phyloP scores from a whole-genome alignment of 148 eudicot genomes.

The Polygonum maritimum region DNA sequence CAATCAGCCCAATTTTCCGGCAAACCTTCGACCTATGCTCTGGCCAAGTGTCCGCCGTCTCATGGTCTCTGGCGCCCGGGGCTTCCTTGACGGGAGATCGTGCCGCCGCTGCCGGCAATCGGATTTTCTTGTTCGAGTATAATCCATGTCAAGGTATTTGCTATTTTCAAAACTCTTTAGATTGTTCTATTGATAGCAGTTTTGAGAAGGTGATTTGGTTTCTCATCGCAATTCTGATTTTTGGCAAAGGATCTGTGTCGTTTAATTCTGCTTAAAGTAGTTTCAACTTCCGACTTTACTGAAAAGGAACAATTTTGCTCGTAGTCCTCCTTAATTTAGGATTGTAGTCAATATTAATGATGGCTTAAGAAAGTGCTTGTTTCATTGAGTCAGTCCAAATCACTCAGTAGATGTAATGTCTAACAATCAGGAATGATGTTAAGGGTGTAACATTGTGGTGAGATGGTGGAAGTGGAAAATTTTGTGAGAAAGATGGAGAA shows the following conservation, averaged over 20 bases:
- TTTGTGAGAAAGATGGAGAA: not conserved
- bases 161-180: not conserved
- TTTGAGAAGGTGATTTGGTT: not conserved
- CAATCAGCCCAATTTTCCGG: conserved; percentile 45
- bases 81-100: conserved; percentile 54
- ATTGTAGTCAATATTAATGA: not conserved
- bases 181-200: not conserved
- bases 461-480: not conserved
- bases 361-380: not conserved
- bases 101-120: conserved; percentile 46
- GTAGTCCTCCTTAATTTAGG: not conserved
- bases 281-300: not conserved
- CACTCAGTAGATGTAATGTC: not conserved
- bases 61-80: conserved; percentile 62
- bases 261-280: too few relatives aligned
- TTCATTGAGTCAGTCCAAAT: not conserved
- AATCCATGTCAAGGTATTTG: conserved; percentile 31
- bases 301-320: not conserved
- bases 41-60: conserved; percentile 40
- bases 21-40: conserved; percentile 53
- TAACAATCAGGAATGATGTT: not conserved
- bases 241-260: not conserved
- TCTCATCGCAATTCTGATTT: not conserved
- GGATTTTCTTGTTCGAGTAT: conserved; percentile 42
- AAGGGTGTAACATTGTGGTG: not conserved